Evolutionary conservation across 768 basidiomycete species (phyloP).

Genomic region (Auriscalpium orientale): DNA sequence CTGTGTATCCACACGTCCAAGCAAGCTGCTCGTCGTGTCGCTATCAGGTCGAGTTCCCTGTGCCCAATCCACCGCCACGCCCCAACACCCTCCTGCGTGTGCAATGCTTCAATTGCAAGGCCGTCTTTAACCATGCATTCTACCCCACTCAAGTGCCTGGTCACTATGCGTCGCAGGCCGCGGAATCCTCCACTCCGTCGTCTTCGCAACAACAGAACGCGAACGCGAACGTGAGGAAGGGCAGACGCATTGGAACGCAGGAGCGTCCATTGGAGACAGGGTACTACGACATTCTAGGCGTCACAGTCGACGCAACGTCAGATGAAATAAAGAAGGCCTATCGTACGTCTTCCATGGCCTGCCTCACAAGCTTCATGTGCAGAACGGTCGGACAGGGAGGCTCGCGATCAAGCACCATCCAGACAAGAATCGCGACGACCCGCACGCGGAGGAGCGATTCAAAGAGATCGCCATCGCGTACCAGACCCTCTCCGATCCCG

Average conservation of each 20-base stretch:
- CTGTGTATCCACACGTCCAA: constrained; percentile 56
- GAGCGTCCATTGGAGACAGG: constrained; percentile 81
- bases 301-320: constrained; percentile 63
- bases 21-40: constrained; percentile 56
- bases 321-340: constrained; percentile 93
- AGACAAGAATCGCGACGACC: constrained; percentile 88
- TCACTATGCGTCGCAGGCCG: not conserved
- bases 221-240: constrained; percentile 29
- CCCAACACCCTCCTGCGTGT: constrained; percentile 54
- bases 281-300: constrained; percentile 84
- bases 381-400: constrained; percentile 38
- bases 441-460: constrained; percentile 79
- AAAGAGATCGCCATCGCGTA: constrained; percentile 88
- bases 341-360: constrained; percentile 37
- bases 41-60: constrained; percentile 55
- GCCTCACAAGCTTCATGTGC: not conserved
- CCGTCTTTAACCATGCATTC: constrained; percentile 54
- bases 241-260: constrained; percentile 82
- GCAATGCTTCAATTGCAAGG: constrained; percentile 63
- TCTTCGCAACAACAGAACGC: not conserved
- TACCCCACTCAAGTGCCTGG: constrained; percentile 53
- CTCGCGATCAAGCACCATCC: constrained; percentile 89
- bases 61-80: constrained; percentile 51
- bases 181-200: constrained; percentile 7
- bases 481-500: constrained; percentile 75